Percentiles rank a stretch among this genome's conserved stretches.
These are phyloP conservation scores for Sporothrix inflata DNA, from an alignment of 2,329 filamentous ascomycete species.

Conservation along the genomic window DNA sequence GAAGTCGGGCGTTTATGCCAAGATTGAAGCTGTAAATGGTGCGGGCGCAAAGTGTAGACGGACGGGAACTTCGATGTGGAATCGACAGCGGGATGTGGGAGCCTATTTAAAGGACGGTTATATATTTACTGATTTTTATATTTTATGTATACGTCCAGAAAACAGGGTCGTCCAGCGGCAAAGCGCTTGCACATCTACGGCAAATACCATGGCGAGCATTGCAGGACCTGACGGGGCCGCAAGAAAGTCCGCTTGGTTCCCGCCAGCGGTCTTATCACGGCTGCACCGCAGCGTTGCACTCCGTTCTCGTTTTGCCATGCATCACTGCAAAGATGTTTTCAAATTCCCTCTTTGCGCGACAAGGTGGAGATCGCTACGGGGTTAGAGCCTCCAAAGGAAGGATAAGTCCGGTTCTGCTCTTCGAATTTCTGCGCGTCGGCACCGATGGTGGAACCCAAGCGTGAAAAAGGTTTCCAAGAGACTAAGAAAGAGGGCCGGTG, in stretches of 20 bases:
- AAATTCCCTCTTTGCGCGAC: not conserved
- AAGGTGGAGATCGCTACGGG: not conserved
- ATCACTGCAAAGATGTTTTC: not conserved
- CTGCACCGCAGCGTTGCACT: not conserved
- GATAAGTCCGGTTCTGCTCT: not conserved
- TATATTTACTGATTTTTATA: not conserved
- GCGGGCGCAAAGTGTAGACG: not conserved
- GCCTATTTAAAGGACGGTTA: not conserved
- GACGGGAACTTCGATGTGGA: not conserved
- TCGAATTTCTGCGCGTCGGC: not conserved
- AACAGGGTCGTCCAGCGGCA: not conserved
- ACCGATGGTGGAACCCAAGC: constrained; percentile 12
- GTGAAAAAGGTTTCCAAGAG: not conserved
- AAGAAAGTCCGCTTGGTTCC: not conserved
- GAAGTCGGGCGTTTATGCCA: not conserved
- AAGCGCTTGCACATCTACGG: not conserved
- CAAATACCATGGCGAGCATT: not conserved
- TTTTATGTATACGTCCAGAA: not conserved
- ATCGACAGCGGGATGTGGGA: not conserved
- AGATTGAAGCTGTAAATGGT: not conserved
- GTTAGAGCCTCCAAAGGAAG: constrained; percentile 3
- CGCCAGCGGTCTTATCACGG: constrained; percentile 14
- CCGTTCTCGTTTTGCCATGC: constrained; percentile 4
- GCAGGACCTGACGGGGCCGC: not conserved
- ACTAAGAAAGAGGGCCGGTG: not conserved